Conservation (phyloP, 2,329 filamentous ascomycete species). For the Botrytis tulipae region DNA sequence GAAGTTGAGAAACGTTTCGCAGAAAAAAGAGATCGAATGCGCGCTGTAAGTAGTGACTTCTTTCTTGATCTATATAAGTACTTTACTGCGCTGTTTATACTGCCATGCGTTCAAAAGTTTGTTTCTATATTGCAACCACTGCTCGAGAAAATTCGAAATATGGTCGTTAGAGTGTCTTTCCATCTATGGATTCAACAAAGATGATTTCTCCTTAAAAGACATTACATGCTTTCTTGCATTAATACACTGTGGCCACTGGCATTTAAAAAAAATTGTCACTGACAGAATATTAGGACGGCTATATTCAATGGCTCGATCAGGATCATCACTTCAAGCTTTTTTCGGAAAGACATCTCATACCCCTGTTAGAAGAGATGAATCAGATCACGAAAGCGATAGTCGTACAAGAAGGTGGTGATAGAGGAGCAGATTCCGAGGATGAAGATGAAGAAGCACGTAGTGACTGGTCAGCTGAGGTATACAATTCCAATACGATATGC, state of each 20-base stretch:
- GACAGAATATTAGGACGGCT: slow-evolving; percentile 12
- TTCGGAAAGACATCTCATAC: slow-evolving; percentile 2
- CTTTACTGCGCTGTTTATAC: background rate
- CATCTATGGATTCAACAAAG: background rate
- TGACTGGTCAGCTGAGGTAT: slow-evolving; percentile 10
- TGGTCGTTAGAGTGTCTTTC: background rate
- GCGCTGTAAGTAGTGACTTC: background rate
- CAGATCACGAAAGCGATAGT: slow-evolving; percentile 12
- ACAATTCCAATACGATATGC: background rate
- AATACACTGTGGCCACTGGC: background rate
- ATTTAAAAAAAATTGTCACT: background rate
- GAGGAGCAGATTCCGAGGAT: background rate
- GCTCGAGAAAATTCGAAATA: background rate
- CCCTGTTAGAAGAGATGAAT: slow-evolving; percentile 6
- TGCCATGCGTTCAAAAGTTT: background rate
- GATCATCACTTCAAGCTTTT: slow-evolving; percentile 15
- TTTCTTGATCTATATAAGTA: background rate
- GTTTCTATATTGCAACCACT: background rate
- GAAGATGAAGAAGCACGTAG: background rate
- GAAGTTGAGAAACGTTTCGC: slow-evolving; percentile 27
- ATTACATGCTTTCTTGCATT: too few species aligned
- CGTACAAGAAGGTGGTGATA: slow-evolving; percentile 1
- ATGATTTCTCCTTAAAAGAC: background rate
- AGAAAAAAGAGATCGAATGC: background rate
- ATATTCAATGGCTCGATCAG: slow-evolving; percentile 15